Percentiles rank a stretch among this genome's conserved stretches.
These are phyloP conservation scores for Ceratobasidium sp. DNA, from an alignment of 1,284 basidiomycete genomes.

Conservation along the genomic window DNA sequence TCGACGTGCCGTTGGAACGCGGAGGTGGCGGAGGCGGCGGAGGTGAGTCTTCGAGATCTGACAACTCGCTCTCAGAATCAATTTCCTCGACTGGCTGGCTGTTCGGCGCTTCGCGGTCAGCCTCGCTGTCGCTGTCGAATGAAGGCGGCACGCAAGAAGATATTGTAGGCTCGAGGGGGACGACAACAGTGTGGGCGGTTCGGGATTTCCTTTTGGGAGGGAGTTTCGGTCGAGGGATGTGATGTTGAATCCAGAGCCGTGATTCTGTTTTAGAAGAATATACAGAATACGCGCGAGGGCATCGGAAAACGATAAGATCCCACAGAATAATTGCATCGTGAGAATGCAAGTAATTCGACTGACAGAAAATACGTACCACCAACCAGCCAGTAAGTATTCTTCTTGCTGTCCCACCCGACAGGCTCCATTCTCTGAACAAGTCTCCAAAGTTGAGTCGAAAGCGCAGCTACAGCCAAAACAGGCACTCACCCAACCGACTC, in stretches of 20 bases:
- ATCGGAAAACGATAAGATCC: conserved; percentile 6
- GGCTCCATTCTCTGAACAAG: conserved; percentile 81
- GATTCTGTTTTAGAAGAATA: conserved; percentile 64
- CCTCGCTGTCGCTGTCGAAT: conserved; percentile 25
- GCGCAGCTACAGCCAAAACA: not conserved
- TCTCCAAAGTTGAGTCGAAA: conserved; percentile 1
- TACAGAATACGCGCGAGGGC: conserved; percentile 11
- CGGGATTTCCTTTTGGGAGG: conserved; percentile 67
- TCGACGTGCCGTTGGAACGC: not conserved
- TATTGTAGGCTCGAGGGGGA: conserved; percentile 30
- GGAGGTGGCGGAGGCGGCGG: conserved; percentile 42
- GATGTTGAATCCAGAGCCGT: conserved; percentile 88
- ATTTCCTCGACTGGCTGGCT: not conserved
- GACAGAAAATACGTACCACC: conserved; percentile 66
- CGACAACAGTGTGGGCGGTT: conserved; percentile 45
- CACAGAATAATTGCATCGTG: not conserved
- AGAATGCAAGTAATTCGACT: not conserved
- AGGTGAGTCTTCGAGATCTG: conserved; percentile 34
- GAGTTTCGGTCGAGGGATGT: conserved; percentile 65
- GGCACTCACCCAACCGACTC: conserved; percentile 76
- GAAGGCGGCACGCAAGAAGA: conserved; percentile 13
- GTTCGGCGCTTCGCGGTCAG: not conserved
- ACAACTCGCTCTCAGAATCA: conserved; percentile 1
- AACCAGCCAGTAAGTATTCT: conserved; percentile 90
- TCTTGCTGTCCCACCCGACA: conserved; percentile 84